Conservation (phyloP, 2,329 filamentous ascomycete genomes). For the Aspergillus clavatus region DNA sequence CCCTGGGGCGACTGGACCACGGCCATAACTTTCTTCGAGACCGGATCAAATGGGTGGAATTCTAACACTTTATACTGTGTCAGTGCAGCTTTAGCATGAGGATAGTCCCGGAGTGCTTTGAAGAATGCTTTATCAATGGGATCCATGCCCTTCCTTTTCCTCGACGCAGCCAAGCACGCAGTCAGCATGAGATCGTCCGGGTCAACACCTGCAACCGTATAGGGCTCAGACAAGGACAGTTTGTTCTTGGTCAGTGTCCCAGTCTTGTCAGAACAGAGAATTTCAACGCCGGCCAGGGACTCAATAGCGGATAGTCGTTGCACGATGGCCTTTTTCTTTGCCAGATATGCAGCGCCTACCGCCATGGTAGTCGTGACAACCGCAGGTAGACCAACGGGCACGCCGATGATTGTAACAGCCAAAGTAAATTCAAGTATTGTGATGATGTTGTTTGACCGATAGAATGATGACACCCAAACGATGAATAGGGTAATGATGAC, state of each 20-base stretch:
- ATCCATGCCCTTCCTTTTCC: constrained; percentile 94
- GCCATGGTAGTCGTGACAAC: constrained; percentile 95
- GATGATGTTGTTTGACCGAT: constrained; percentile 77
- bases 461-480: constrained; percentile 84
- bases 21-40: constrained; percentile 87
- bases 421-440: constrained; percentile 78
- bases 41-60: constrained; percentile 85
- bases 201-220: constrained; percentile 74
- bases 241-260: constrained; percentile 94
- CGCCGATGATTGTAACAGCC: constrained; percentile 85
- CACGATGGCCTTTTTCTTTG: constrained; percentile 88
- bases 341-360: constrained; percentile 84
- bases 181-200: constrained; percentile 87
- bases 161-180: constrained; percentile 81
- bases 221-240: constrained; percentile 79
- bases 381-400: constrained; percentile 86
- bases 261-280: constrained; percentile 92
- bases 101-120: constrained; percentile 77
- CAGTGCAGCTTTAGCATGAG: constrained; percentile 72
- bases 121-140: constrained; percentile 94
- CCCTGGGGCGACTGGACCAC: constrained; percentile 78
- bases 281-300: constrained; percentile 86
- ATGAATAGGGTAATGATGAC: constrained; percentile 75
- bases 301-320: constrained; percentile 91
- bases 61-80: constrained; percentile 79